Evolutionary conservation across 2,329 filamentous ascomycete species (phyloP).

Genomic region (Colletotrichum sp.): DNA sequence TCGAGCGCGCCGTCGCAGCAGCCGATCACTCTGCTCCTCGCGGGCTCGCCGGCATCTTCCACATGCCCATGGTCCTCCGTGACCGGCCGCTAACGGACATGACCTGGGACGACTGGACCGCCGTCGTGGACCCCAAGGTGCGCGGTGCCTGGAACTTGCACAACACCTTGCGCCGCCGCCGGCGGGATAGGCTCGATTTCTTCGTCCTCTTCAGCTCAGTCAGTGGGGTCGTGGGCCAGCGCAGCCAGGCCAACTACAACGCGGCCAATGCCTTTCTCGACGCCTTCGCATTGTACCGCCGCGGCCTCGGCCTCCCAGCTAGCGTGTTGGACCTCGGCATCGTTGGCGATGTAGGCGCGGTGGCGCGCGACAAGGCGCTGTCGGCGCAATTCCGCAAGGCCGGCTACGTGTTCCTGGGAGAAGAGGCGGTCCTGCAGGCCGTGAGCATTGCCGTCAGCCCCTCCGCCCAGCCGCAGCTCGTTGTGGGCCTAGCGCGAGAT

Average conservation of each 20-base stretch:
- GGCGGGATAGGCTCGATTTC: conserved; percentile 34
- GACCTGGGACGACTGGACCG: not conserved
- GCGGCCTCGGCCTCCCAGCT: conserved; percentile 36
- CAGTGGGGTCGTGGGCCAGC: conserved; percentile 31
- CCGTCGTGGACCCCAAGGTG: not conserved
- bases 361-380: conserved; percentile 20
- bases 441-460: not conserved
- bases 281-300: conserved; percentile 28
- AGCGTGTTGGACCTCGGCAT: conserved; percentile 42
- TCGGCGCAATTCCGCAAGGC: not conserved
- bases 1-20: conserved; percentile 22
- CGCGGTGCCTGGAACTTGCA: not conserved
- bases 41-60: conserved; percentile 38
- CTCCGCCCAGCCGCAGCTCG: not conserved
- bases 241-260: conserved; percentile 38
- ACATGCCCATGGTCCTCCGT: conserved; percentile 37
- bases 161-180: not conserved
- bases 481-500: not conserved
- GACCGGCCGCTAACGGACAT: not conserved
- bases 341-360: conserved; percentile 40
- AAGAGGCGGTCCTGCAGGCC: not conserved
- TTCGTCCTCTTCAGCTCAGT: conserved; percentile 40
- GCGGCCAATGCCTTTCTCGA: conserved; percentile 38
- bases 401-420: not conserved
- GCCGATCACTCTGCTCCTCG: conserved; percentile 9